phyloP scores from a whole-genome alignment of 768 basidiomycete species.

The Tulasnella sp. region DNA sequence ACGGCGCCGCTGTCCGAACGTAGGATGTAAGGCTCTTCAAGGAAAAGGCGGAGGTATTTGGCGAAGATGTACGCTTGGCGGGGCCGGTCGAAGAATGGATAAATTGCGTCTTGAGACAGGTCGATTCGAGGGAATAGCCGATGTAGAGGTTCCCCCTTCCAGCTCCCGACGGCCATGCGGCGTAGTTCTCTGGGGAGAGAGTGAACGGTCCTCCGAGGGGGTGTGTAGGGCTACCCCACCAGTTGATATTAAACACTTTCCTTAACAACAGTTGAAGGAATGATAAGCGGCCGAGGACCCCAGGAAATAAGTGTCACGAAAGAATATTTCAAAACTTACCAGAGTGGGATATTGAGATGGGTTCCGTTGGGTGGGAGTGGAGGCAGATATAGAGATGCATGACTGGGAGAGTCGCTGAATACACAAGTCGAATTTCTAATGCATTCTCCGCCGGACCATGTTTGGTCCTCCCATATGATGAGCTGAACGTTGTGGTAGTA shows the following conservation, averaged over 20 bases:
- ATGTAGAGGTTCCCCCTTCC: background rate
- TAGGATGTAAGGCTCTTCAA: background rate
- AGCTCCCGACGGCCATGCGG: background rate
- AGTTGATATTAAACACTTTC: conserved; percentile 7
- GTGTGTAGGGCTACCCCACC: background rate
- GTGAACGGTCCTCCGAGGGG: conserved; percentile 8
- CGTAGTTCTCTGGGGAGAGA: conserved; percentile 10
- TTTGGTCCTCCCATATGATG: background rate
- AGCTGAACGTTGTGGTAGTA: background rate
- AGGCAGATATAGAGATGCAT: background rate
- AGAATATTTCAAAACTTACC: background rate
- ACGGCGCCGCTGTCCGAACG: conserved; percentile 8
- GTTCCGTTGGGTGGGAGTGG: background rate
- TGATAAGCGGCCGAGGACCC: background rate
- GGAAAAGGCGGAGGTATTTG: background rate
- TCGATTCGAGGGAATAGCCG: conserved; percentile 11
- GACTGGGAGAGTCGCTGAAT: background rate
- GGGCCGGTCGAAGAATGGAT: conserved; percentile 1
- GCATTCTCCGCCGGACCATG: background rate
- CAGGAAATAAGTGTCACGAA: background rate
- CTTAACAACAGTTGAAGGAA: too few species aligned
- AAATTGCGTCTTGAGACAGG: conserved; percentile 2
- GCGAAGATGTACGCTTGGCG: background rate
- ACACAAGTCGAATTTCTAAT: too few species aligned
- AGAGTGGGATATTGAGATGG: background rate